These are phyloP conservation scores for Cyclotella cryptica DNA, from an alignment of 108 stramenopile species.

Conservation along the genomic window DNA sequence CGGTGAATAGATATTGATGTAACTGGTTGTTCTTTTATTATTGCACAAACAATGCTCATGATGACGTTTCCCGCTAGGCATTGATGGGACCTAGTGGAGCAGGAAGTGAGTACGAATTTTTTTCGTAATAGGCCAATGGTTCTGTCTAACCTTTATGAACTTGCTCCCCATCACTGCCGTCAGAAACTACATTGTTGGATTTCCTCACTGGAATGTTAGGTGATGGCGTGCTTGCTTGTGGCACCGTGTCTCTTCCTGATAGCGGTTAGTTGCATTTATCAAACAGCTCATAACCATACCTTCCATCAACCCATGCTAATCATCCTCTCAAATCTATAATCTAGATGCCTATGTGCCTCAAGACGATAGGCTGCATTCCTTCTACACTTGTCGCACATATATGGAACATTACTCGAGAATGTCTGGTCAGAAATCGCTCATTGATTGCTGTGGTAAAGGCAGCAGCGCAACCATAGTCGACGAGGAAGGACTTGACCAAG, in stretches of 20 bases:
- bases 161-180: background rate
- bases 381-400: constrained; percentile 59
- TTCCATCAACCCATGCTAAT: background rate
- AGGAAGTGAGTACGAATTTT: constrained; percentile 12
- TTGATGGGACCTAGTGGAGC: constrained; percentile 37
- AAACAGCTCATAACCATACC: too few species aligned
- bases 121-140: too few species aligned
- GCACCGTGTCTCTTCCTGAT: constrained; percentile 24
- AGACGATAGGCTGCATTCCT: constrained; percentile 63
- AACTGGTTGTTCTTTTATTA: background rate
- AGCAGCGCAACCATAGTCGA: background rate
- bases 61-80: background rate
- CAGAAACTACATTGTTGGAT: constrained; percentile 26
- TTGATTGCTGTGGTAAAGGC: constrained; percentile 8
- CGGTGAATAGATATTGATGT: background rate
- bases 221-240: constrained; percentile 14
- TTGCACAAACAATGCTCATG: background rate
- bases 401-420: constrained; percentile 64
- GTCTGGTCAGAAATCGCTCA: constrained; percentile 24
- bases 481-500: background rate
- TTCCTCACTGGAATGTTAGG: constrained; percentile 22
- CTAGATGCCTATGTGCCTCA: constrained; percentile 66
- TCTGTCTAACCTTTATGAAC: background rate
- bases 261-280: constrained; percentile 3
- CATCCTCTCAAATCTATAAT: background rate